Evolutionary conservation across 805 yeast genomes (phyloP), one percentile per base, ranked within the genome.

Genomic region (Candida hungchunana): DNA sequence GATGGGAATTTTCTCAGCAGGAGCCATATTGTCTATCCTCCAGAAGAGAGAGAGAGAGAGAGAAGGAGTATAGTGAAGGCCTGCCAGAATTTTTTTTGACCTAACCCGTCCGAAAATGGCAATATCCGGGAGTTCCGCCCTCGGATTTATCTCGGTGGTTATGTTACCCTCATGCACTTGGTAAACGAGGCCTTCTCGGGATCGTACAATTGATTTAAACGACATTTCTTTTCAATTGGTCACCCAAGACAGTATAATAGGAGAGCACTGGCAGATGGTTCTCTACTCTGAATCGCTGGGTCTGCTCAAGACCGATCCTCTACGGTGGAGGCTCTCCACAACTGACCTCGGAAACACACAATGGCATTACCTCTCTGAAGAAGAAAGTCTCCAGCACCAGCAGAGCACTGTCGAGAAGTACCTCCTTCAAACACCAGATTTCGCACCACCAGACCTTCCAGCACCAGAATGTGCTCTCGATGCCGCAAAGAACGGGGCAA

Each of bases 281-380:
- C 44, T 43, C 19, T 82, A 81, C 51, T 83, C 96, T 0, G 97
- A 90, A n/a, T 48, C 59, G 16, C 55, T 84, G 10, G 84, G 83
- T 0, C 53, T 85, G 7, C 78, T 78, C 1, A 67, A 62, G 26
- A 82, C 97, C 0, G 95, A 93, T 44, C 71, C 73, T 2, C 46
- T 57, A 1, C 66, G 75, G 11, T 90, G 98, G 98, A 67, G 94
- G 43, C 67, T 90, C 19, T 57, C 73, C 14, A 73, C 82, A 1
- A 81, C 81, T 42, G 73, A 73, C 23, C 60, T 81, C 11, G 98
- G 98, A 12, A 69, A 82, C 14, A 86, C 85, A 51, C 69, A 73
- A 29, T 90, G 98, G 98, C 79, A 73, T 19, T 90, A 79, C 51
- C 48, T 76, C 9, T 16, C 33, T 13, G 51, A 59, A 0, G 60